Conservation (phyloP, 23 red algal species). For the Gracilaria vermiculophylla region DNA sequence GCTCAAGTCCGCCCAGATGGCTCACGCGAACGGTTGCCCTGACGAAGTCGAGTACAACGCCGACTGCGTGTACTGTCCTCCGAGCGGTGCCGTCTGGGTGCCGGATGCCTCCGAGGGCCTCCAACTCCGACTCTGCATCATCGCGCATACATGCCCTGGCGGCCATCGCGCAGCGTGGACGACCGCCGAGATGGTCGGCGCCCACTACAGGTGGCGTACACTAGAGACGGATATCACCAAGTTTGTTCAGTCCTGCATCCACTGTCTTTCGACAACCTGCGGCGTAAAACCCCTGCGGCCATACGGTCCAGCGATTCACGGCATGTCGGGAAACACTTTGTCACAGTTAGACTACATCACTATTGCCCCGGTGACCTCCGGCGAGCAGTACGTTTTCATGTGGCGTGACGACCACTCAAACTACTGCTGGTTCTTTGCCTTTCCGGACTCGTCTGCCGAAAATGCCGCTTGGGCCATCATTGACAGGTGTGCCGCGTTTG, state of each 20-base stretch:
- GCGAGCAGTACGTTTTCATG: not conserved
- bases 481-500: not conserved
- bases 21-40: too few relatives aligned
- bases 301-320: not conserved
- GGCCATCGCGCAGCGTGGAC: not conserved
- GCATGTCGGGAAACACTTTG: not conserved
- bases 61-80: not conserved
- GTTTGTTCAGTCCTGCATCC: conserved; percentile 12
- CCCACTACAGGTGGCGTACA: not conserved
- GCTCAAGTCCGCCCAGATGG: not conserved
- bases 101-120: not conserved
- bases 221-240: not conserved
- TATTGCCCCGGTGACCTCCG: not conserved
- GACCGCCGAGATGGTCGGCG: not conserved
- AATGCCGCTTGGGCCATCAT: not conserved
- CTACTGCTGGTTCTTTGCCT: not conserved
- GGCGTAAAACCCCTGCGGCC: not conserved
- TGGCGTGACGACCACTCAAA: not conserved
- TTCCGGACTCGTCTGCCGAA: not conserved
- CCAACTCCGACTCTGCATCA: conserved; percentile 1
- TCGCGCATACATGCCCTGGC: not conserved
- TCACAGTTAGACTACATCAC: not conserved
- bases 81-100: not conserved
- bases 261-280: not conserved
- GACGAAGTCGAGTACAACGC: too few relatives aligned